Evolutionary conservation across 1,284 basidiomycete species (phyloP).

Genomic region (Rhodofomes roseus): DNA sequence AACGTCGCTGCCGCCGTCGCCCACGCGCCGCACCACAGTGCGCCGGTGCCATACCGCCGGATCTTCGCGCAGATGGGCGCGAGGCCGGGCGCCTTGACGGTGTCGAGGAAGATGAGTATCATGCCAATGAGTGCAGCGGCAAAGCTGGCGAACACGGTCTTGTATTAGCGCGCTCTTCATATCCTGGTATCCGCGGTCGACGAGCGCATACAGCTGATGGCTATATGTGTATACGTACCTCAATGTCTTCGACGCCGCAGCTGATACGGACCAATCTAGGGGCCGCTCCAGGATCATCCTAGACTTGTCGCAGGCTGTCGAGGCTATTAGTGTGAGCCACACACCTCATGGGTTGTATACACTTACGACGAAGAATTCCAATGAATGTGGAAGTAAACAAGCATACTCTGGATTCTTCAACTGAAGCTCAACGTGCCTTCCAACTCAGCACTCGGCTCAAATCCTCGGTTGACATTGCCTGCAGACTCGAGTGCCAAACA

Average conservation of each 20-base stretch:
- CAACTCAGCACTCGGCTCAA: conserved; percentile 75
- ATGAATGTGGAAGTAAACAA: conserved; percentile 51
- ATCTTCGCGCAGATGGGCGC: conserved; percentile 65
- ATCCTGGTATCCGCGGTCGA: too few relatives aligned
- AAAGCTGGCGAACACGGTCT: conserved; percentile 67
- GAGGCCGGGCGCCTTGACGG: conserved; percentile 78
- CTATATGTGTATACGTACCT: too few relatives aligned
- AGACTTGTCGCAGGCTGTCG: conserved; percentile 82
- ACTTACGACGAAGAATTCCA: conserved; percentile 74
- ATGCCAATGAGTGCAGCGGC: conserved; percentile 80
- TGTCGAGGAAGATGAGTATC: conserved; percentile 84
- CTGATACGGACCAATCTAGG: conserved; percentile 71
- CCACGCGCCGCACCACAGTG: conserved; percentile 83
- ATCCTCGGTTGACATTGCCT: conserved; percentile 63
- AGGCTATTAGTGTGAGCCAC: too few relatives aligned
- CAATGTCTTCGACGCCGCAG: conserved; percentile 77
- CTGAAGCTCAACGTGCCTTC: conserved; percentile 45
- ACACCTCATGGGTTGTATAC: neutral
- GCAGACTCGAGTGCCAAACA: conserved; percentile 82
- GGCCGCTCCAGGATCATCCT: conserved; percentile 70
- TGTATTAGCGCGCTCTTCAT: too few relatives aligned
- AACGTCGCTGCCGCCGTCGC: conserved; percentile 90
- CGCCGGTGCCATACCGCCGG: conserved; percentile 68
- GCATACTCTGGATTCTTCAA: conserved; percentile 50
- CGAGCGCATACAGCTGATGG: too few relatives aligned